Evolutionary conservation across 1,284 basidiomycete species (phyloP).

Genomic region (Gastroboletus turbinatus): DNA sequence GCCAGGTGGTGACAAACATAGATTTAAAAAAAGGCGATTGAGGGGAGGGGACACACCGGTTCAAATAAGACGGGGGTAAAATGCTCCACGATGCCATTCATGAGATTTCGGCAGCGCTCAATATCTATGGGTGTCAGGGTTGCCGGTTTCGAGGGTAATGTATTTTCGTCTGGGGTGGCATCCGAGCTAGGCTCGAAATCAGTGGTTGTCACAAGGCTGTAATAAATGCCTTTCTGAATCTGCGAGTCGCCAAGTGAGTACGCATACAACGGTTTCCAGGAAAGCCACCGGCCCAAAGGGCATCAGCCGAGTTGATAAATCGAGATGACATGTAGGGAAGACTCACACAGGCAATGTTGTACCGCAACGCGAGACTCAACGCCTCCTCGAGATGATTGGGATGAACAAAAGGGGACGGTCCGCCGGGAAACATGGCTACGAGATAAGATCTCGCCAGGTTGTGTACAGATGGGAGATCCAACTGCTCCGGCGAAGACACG

Average conservation of each 20-base stretch:
- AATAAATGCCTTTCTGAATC: conserved; percentile 62
- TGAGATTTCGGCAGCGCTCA: conserved; percentile 42
- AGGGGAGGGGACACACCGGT: conserved; percentile 36
- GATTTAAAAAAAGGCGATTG: not conserved
- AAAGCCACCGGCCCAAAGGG: not conserved
- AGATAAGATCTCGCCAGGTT: conserved; percentile 42
- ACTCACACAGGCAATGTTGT: conserved; percentile 47
- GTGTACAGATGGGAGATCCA: conserved; percentile 57
- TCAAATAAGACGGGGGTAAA: conserved; percentile 75
- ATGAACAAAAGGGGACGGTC: conserved; percentile 38
- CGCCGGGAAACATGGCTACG: conserved; percentile 43
- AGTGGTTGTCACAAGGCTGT: conserved; percentile 55
- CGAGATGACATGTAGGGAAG: not conserved
- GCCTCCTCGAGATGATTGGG: conserved; percentile 49
- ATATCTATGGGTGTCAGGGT: conserved; percentile 24
- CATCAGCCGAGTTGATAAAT: not conserved
- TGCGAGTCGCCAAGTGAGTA: conserved; percentile 24
- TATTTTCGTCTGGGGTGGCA: not conserved
- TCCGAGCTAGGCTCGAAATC: conserved; percentile 45
- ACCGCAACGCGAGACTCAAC: conserved; percentile 46
- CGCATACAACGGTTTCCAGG: not conserved
- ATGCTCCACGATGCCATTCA: conserved; percentile 54
- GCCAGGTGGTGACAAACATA: not conserved
- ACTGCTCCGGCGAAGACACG: conserved; percentile 49
- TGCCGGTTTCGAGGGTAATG: not conserved